These are phyloP conservation scores for Geoglossum cookeanum DNA, from an alignment of 2,329 filamentous ascomycete genomes.

Conservation along the genomic window DNA sequence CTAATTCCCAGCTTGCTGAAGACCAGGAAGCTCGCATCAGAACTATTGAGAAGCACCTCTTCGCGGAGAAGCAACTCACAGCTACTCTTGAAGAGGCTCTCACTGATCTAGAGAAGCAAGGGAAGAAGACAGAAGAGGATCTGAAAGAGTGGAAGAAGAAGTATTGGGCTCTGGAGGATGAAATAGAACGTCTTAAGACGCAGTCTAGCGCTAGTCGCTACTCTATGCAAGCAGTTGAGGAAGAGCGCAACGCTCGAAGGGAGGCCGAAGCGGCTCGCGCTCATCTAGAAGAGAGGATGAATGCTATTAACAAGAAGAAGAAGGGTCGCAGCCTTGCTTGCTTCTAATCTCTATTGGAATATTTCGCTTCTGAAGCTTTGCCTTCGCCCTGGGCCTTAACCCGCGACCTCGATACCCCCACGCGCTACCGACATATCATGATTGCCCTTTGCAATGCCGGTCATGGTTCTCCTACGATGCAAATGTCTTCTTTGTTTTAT, in stretches of 20 bases:
- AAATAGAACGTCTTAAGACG: slow-evolving; percentile 44
- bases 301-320: slow-evolving; percentile 68
- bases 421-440: not conserved
- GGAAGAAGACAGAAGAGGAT: slow-evolving; percentile 79
- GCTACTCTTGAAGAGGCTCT: slow-evolving; percentile 89
- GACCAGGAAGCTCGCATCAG: slow-evolving; percentile 90
- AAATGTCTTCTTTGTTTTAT: not conserved
- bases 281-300: slow-evolving; percentile 88
- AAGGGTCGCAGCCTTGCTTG: slow-evolving; percentile 87
- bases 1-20: slow-evolving; percentile 65
- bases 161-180: slow-evolving; percentile 52
- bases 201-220: slow-evolving; percentile 39
- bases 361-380: not conserved
- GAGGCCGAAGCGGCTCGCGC: slow-evolving; percentile 77
- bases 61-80: slow-evolving; percentile 90
- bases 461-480: slow-evolving; percentile 2
- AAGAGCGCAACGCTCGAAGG: slow-evolving; percentile 81
- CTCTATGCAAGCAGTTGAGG: slow-evolving; percentile 76
- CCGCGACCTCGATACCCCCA: not conserved
- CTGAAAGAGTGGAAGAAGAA: slow-evolving; percentile 83
- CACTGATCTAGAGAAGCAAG: slow-evolving; percentile 78
- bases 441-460: not conserved
- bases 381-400: not conserved
- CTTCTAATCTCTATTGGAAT: slow-evolving; percentile 41
- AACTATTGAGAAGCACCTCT: slow-evolving; percentile 90